Evolutionary conservation across 129 eudicot species (phyloP).

Genomic region (Silybum marianum): DNA sequence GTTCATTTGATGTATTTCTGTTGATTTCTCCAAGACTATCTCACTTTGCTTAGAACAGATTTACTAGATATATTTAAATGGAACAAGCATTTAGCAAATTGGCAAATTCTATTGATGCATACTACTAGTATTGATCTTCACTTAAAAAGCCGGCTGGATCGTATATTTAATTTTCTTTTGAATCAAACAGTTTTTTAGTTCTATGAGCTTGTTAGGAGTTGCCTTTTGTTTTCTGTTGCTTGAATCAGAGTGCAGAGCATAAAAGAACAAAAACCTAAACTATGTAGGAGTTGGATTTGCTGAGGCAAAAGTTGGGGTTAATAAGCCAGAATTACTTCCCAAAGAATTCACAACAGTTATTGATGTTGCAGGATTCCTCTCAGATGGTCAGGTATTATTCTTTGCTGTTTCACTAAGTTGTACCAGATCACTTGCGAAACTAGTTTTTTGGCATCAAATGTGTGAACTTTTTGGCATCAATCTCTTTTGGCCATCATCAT

Average conservation of each 20-base stretch:
- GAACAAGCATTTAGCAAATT: neutral
- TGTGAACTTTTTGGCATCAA: neutral
- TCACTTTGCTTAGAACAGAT: neutral
- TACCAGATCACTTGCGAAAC: neutral
- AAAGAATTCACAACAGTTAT: slow-evolving; percentile 78
- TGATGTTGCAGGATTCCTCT: slow-evolving; percentile 97
- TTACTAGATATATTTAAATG: neutral
- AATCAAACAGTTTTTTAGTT: neutral
- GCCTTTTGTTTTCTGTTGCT: slow-evolving; percentile 26
- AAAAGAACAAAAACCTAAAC: slow-evolving; percentile 30
- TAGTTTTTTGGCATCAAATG: neutral
- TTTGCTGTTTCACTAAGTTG: neutral
- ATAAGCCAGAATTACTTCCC: slow-evolving; percentile 95
- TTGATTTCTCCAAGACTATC: neutral
- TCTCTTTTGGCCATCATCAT: neutral
- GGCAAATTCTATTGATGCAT: neutral
- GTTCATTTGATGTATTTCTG: neutral
- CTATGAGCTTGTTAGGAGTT: slow-evolving; percentile 34
- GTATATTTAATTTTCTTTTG: neutral
- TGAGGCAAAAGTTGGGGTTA: slow-evolving; percentile 84
- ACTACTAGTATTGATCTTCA: neutral
- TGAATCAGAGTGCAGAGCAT: slow-evolving; percentile 39
- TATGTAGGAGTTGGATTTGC: slow-evolving; percentile 83
- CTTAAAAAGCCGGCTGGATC: neutral
- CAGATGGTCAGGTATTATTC: slow-evolving; percentile 80